Evolutionary conservation across 2,329 filamentous ascomycete species (phyloP).

Genomic region (Trichoderma simmonsii): DNA sequence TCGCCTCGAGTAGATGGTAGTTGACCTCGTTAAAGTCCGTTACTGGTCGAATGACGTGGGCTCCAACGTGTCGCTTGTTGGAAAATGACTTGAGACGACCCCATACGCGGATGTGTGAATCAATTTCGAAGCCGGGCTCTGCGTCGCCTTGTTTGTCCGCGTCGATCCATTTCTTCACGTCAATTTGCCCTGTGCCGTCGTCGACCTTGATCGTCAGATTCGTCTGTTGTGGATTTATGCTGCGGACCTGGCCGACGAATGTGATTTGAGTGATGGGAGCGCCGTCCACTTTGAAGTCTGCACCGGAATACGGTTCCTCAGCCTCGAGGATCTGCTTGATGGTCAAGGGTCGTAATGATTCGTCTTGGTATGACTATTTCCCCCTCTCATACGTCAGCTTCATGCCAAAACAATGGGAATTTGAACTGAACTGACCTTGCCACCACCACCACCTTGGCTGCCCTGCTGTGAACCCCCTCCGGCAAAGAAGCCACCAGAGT

Average conservation of each 20-base stretch:
- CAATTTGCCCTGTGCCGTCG: constrained; percentile 88
- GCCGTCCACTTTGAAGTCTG: constrained; percentile 81
- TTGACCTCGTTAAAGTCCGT: constrained; percentile 88
- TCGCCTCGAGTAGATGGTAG: constrained; percentile 87
- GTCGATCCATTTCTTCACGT: constrained; percentile 86
- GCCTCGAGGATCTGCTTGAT: constrained; percentile 92
- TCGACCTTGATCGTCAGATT: constrained; percentile 92
- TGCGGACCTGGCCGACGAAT: constrained; percentile 86
- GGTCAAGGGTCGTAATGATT: constrained; percentile 88
- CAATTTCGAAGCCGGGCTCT: constrained; percentile 59
- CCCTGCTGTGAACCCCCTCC: constrained; percentile 56
- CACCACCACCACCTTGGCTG: constrained; percentile 46
- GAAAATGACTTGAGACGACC: constrained; percentile 82
- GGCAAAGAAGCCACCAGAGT: constrained; percentile 60
- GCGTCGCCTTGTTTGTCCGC: constrained; percentile 51
- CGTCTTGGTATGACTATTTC: constrained; percentile 63
- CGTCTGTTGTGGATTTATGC: constrained; percentile 80
- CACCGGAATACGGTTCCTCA: constrained; percentile 66
- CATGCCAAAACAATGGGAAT: background rate
- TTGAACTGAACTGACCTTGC: constrained; percentile 36
- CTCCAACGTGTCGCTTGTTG: constrained; percentile 76
- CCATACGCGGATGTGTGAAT: constrained; percentile 81
- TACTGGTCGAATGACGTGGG: constrained; percentile 76
- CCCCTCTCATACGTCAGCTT: constrained; percentile 1
- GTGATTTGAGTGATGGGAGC: constrained; percentile 67